Base-by-base conservation (phyloP, 2,329 filamentous ascomycete genomes). In the Epichloe gansuensis region DNA sequence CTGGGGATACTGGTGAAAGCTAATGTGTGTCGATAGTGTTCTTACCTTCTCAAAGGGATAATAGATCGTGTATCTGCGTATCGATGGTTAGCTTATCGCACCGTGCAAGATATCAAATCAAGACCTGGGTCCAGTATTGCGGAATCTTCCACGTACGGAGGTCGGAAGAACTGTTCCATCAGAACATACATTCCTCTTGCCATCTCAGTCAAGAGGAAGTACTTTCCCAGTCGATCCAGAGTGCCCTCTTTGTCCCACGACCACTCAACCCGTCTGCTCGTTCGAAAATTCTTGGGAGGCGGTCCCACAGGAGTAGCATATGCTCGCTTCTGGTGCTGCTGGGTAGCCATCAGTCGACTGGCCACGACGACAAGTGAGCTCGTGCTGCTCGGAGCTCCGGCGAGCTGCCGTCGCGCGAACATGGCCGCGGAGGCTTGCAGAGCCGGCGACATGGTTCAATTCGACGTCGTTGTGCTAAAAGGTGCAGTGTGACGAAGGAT, bases 121-220 rank as follows among this genome's bases (percentile, higher is more conserved):
- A 23, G 5, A 5, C 7, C 41, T 37, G 17, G 44, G 5, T 15
- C 8, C 8, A 12, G 23, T 0, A 43, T 28, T 38, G 25, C 12
- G 31, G 8, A n/a, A 15, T 2, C 34, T 7, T 48, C 34, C 47
- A 90, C 90, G 79, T 80, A 97, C 87, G 93, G 91, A 73, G 91
- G 89, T 71, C 93, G 80, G 78, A 98, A 97, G 81, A 86, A 98
- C 76, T 98, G 91, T 80, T 98, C 93, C 67, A 98, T 69, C 71
- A 93, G 82, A 61, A 98, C 84, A 67, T 96, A 98, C 93, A 98
- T 97, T 71, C 93, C 93, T 66, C 93, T 83, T 69, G 88, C 80
- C 86, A 97, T 93, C 78, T 98, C 93, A 51, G 87, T 84, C 77
- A 97, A 75, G 67, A 98, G 80, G 74, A 98, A 98, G 77, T 90